phyloP scores from a whole-genome alignment of 495 filamentous ascomycete genomes.

The Aspergillus homomorphus region DNA sequence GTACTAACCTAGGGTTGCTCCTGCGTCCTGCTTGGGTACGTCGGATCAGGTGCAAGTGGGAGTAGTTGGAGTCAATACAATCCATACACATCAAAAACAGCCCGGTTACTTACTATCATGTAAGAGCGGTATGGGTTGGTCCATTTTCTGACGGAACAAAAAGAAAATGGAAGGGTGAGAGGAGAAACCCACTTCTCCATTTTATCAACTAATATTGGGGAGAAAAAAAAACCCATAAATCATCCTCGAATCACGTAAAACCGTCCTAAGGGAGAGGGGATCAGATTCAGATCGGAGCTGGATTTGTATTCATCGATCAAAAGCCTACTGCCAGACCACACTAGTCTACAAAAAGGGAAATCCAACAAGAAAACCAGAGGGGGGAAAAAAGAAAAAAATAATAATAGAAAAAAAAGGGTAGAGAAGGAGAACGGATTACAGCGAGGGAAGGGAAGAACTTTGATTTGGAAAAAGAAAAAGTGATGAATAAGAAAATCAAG shows the following conservation, averaged over 20 bases:
- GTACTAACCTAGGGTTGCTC: neutral
- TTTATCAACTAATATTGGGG: constrained; percentile 3
- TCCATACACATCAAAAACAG: neutral
- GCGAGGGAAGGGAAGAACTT: neutral
- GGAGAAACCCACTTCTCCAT: neutral
- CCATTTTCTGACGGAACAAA: constrained; percentile 11
- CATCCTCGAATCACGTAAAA: constrained; percentile 11
- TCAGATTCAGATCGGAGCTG: constrained; percentile 17
- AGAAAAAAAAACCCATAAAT: constrained; percentile 8
- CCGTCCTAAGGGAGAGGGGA: constrained; percentile 14
- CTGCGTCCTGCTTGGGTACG: neutral
- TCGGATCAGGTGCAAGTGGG: too few species aligned
- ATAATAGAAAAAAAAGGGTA: constrained; percentile 1
- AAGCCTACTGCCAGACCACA: constrained; percentile 15
- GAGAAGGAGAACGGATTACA: constrained; percentile 8
- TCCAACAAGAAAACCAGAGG: neutral
- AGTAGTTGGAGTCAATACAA: neutral
- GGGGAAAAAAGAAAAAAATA: constrained; percentile 1
- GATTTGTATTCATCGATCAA: constrained; percentile 13
- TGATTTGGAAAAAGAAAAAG: constrained; percentile 4
- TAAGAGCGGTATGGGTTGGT: constrained; percentile 14
- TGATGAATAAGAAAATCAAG: neutral
- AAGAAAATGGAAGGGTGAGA: constrained; percentile 2
- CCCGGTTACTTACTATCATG: constrained; percentile 8
- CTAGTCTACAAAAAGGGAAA: constrained; percentile 2